Base-by-base conservation (phyloP, 352 stramenopile species). In the Aphanomyces invadans region DNA sequence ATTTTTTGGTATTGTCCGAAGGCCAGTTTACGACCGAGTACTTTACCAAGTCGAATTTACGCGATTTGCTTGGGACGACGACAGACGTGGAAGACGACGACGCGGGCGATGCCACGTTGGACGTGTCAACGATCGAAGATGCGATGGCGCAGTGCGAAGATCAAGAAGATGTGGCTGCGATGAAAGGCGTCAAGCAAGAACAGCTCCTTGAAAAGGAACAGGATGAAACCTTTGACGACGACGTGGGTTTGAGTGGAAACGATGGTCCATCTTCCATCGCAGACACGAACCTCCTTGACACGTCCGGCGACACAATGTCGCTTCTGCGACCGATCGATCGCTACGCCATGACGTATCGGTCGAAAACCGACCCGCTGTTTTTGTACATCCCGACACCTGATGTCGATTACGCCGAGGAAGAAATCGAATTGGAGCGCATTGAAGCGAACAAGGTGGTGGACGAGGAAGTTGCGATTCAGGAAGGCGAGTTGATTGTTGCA, bases 71-170 rank as follows among this genome's bases (percentile, higher is more conserved):
- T 69, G 83, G 89, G 19, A 78, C 65, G 23, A 63, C 73, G 46
- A 76, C 86, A 17, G 56, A 38, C 2, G 51, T 57, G 55, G 53
- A 55, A n/a, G 36, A 45, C 12, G 25, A 68, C n/a, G 59, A 69
- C 21, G 70, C 72, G 15, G 74, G 74, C 9, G 72, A 83, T 29
- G 68, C 83, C 66, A 71, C 85, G 76, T 15, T 86, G 55, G 80
- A 80, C 23, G 70, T 86, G 56, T 82, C 88, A 67, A 76, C 73
- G 9, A 84, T 98, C 49, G 87, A 98, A 70, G 87, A 81, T 28
- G 90, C 92, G 4, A 99, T 99, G 95, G 84, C 90, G 12, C 77
- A 93, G 48, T 70, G 98, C 4, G 96, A 99, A 76, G 96, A 99
- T 70, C 90, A 96, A 59, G 92, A 97, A 55, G 95, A 98, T 72